These are phyloP conservation scores for Heterobasidion parviporum DNA, from an alignment of 1,284 basidiomycete species.

Conservation along the genomic window DNA sequence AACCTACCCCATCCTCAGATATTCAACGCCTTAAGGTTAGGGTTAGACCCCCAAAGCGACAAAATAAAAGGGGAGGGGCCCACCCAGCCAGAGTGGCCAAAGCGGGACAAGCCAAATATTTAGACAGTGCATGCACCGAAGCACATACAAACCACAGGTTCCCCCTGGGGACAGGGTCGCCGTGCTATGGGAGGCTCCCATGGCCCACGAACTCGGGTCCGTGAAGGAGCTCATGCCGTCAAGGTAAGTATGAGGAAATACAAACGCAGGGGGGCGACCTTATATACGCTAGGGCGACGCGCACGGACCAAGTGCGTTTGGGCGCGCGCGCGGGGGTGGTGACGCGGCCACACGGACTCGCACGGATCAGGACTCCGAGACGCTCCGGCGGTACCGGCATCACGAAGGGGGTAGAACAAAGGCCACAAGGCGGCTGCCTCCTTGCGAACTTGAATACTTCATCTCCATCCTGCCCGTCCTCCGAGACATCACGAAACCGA, in stretches of 20 bases:
- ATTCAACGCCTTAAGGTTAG: not conserved
- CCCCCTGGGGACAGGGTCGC: slow-evolving; percentile 53
- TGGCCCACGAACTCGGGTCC: slow-evolving; percentile 33
- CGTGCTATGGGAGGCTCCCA: slow-evolving; percentile 54
- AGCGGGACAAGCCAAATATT: slow-evolving; percentile 18
- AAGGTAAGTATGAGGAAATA: slow-evolving; percentile 28
- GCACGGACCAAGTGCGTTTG: slow-evolving; percentile 3
- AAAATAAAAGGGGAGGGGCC: slow-evolving; percentile 16
- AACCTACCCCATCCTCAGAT: no score
- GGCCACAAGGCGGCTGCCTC: no score
- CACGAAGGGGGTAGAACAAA: no score
- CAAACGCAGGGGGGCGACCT: not conserved
- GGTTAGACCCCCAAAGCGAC: not conserved
- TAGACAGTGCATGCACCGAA: slow-evolving; percentile 19
- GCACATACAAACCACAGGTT: slow-evolving; percentile 16
- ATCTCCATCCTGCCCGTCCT: no score
- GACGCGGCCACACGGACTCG: no score
- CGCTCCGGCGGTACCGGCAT: no score
- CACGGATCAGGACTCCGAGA: no score
- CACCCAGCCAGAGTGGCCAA: slow-evolving; percentile 18
- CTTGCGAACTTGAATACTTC: no score
- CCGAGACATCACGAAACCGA: no score
- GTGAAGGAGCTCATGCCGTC: slow-evolving; percentile 30
- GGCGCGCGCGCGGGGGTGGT: not conserved
- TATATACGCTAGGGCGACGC: not conserved